A percentile compares a stretch with the other conserved stretches of the same genome.
These are phyloP conservation scores for Amphicarpaea edgeworthii DNA, from an alignment of 306 rosid genomes.

Conservation along the genomic window DNA sequence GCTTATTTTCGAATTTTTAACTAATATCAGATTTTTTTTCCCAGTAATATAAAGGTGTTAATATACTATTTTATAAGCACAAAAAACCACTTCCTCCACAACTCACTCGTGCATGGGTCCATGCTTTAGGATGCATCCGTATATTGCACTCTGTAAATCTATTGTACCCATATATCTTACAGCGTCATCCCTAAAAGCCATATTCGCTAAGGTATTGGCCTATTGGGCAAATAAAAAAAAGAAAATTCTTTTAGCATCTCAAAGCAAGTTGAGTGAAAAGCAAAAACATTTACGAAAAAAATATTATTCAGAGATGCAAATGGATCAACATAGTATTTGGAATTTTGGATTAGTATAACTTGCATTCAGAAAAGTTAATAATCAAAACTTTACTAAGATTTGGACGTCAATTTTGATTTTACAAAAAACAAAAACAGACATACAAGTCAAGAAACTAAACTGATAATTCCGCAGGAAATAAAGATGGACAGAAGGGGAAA, in stretches of 20 bases:
- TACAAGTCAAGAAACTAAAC: neutral
- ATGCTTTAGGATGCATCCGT: neutral
- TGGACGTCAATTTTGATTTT: neutral
- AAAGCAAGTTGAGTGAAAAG: neutral
- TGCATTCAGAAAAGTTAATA: neutral
- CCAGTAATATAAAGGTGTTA: neutral
- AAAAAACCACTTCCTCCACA: neutral
- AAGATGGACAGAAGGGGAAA: neutral
- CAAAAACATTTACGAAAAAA: neutral
- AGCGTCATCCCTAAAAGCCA: neutral
- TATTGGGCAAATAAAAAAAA: neutral
- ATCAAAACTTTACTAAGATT: neutral
- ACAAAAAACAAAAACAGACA: neutral
- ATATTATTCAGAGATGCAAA: conserved; percentile 10
- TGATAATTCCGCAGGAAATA: neutral
- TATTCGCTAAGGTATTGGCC: neutral
- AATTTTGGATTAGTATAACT: neutral
- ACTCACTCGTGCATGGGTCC: too few relatives aligned
- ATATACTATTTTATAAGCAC: neutral
- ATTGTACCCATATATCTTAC: neutral
- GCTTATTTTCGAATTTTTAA: too few relatives aligned
- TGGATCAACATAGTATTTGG: neutral
- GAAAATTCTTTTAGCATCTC: neutral
- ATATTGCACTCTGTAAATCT: neutral
- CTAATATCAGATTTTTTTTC: too few relatives aligned